A percentile compares a stretch with the other conserved stretches of the same genome.
These are phyloP conservation scores for Heliophila coronopifolia DNA, from an alignment of 441 rosid species.

Conservation along the genomic window DNA sequence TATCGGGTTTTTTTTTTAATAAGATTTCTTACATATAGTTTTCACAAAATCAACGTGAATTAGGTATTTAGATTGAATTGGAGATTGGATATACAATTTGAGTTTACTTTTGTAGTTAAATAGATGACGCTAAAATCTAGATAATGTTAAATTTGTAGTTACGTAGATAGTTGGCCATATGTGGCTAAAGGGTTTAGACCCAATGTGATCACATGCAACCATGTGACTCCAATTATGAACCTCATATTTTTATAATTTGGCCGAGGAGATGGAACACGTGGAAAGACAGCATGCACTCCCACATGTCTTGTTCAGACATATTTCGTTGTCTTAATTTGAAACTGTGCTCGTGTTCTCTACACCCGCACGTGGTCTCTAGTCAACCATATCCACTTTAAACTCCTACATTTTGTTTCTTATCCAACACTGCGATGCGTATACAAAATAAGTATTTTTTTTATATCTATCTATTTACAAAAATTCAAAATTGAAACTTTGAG, in stretches of 20 bases:
- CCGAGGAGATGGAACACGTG: conserved; percentile 22
- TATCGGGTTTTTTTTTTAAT: no score
- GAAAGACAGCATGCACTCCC: conserved; percentile 23
- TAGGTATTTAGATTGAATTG: background rate
- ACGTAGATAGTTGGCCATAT: conserved; percentile 32
- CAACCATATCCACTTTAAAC: conserved; percentile 26
- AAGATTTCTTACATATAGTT: background rate
- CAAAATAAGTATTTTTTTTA: no score
- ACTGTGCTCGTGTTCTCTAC: conserved; percentile 25
- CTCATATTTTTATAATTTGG: conserved; percentile 30
- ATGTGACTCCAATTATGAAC: conserved; percentile 33
- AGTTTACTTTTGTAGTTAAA: background rate
- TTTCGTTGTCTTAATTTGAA: conserved; percentile 30
- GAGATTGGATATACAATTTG: background rate
- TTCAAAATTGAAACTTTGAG: no score
- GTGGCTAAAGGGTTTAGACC: conserved; percentile 34
- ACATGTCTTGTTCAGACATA: conserved; percentile 26
- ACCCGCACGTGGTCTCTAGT: conserved; percentile 31
- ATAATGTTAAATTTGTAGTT: background rate
- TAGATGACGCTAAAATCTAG: background rate
- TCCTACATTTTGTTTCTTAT: background rate
- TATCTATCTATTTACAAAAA: no score
- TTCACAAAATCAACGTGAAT: background rate
- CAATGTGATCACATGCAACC: conserved; percentile 33
- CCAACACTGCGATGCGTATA: no score